phyloP scores from a whole-genome alignment of 2,329 filamentous ascomycete genomes.

The Cordyceps fumosorosea region DNA sequence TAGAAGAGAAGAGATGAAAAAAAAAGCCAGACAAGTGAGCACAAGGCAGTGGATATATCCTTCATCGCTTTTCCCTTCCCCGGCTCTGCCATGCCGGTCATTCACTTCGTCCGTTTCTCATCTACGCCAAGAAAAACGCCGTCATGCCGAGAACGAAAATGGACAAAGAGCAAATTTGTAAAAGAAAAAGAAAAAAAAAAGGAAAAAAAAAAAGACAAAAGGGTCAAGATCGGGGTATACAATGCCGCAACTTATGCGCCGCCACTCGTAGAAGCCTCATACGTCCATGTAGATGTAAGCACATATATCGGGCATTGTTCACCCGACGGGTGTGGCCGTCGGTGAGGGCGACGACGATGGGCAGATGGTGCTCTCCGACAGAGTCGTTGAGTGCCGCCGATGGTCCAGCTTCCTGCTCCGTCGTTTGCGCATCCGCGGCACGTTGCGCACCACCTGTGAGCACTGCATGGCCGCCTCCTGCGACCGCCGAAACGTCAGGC shows the following conservation, averaged over 20 bases:
- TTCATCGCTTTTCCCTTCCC: neutral
- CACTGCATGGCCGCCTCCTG: conserved; percentile 17
- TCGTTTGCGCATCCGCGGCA: conserved; percentile 19
- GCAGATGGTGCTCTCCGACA: conserved; percentile 11
- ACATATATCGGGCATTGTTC: neutral
- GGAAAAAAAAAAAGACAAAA: neutral
- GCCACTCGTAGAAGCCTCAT: neutral
- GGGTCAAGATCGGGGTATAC: neutral
- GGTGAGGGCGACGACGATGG: conserved; percentile 6
- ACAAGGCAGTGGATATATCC: neutral
- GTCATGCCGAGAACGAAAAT: neutral
- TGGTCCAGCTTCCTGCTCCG: conserved; percentile 13
- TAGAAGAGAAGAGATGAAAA: too few species aligned
- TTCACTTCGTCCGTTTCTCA: neutral
- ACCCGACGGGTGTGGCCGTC: neutral
- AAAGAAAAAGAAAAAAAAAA: neutral
- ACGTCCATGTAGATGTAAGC: neutral
- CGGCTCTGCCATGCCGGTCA: neutral
- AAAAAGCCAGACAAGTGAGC: neutral
- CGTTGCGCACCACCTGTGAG: conserved; percentile 17
- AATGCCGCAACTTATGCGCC: neutral
- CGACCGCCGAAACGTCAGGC: conserved; percentile 14
- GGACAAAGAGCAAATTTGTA: neutral
- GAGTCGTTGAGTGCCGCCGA: neutral
- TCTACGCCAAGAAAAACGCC: neutral